Percentiles rank a stretch among this genome's conserved stretches.
Conservation (phyloP, 106 monocot species). For the Ottelia alismoides region DNA sequence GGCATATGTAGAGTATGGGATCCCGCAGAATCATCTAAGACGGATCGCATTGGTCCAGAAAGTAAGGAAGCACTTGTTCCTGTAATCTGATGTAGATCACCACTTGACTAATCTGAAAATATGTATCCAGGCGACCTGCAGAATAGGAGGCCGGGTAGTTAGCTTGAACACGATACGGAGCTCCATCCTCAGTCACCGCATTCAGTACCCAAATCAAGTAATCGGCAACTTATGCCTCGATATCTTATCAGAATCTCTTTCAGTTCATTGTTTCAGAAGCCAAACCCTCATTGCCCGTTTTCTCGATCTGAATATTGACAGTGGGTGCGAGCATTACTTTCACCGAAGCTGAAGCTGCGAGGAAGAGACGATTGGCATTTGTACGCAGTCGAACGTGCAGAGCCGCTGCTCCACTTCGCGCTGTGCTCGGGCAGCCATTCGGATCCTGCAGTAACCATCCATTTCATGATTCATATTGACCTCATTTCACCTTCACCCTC, state of each 20-base stretch:
- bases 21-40: slow-evolving; percentile 58
- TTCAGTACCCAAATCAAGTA: no score
- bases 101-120: no score
- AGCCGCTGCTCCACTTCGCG: slow-evolving; percentile 74
- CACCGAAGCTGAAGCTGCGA: slow-evolving; percentile 47
- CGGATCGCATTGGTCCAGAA: slow-evolving; percentile 43
- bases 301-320: slow-evolving; percentile 16
- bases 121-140: no score
- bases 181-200: no score
- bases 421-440: slow-evolving; percentile 94
- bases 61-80: no score
- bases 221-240: no score
- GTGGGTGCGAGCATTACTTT: slow-evolving; percentile 51
- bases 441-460: slow-evolving; percentile 68
- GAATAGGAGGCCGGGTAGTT: no score
- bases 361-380: slow-evolving; percentile 47
- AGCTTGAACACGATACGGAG: no score
- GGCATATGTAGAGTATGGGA: slow-evolving; percentile 73
- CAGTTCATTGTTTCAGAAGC: no score
- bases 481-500: background rate
- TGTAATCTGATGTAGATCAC: no score
- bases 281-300: no score
- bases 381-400: slow-evolving; percentile 50
- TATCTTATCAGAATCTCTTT: no score
- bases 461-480: background rate